Evolutionary conservation across 2,329 filamentous ascomycete species (phyloP), one percentile per base, ranked within the genome.

Genomic region (Aspergillus arachidicola): DNA sequence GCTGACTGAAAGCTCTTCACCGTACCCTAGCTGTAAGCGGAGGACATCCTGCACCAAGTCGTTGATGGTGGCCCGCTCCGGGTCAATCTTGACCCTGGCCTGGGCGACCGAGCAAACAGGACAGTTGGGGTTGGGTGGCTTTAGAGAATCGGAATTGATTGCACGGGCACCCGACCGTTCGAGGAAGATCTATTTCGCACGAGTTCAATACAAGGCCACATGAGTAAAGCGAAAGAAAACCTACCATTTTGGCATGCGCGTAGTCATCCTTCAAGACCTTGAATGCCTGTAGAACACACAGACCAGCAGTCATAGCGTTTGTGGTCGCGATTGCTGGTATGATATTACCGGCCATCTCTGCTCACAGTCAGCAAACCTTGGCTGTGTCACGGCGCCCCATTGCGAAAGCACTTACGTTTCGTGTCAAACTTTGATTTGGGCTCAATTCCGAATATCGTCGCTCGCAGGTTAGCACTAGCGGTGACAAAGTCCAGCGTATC

Each of bases 321-420:
- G 95, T 98, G 0, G 95, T 99, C 6, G 95, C 95, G 74, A 99
- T 99, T 2, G 95, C 95, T 1, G 95, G 95, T 65, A 99, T 99
- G 72, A 99, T 99, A 76, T 99, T 99, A 59, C 95, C 95, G 4
- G 95, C 95, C 94, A 98, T 99, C 79, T 99, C 91, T 85, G 55
- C 71, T 46, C 67, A 63, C 36, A 23, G 23, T 65, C 54, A 66
- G 64, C 59, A 60, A 28, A 32, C 48, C 7, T 26, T 36, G 55
- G 11, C 6, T 23, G n/a, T 36, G 21, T 23, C 16, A 21, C 19
- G 11, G 57, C 30, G 53, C 26, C 6, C 14, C 26, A 58, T 7
- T 57, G n/a, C 23, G 11, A 30, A 4, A 60, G 9, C 30, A 72
- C 82, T 68, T 72, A 86, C 84, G 87, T 81, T 99, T 99, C 72